Conservation (phyloP, 176 grass and related monocot genomes). For the Oryza longistaminata region DNA sequence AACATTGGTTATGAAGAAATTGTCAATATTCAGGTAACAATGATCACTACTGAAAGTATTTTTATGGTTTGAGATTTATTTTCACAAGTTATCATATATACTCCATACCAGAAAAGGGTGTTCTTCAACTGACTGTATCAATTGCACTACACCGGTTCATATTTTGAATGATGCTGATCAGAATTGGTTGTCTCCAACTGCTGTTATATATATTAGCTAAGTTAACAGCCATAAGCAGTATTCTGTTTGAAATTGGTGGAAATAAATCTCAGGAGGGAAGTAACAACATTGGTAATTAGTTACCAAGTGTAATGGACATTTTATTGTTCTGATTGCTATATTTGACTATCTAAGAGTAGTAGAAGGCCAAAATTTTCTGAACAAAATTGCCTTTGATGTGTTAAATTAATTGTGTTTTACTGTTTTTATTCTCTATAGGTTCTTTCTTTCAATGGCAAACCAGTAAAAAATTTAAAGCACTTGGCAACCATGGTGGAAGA, state of each 20-base stretch:
- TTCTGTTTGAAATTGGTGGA: background rate
- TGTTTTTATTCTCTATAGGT: constrained; percentile 54
- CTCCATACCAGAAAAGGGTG: background rate
- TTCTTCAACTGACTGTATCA: background rate
- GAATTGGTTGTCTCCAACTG: background rate
- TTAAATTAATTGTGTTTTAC: background rate
- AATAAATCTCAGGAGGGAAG: background rate
- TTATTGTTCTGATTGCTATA: background rate
- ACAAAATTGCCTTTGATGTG: background rate
- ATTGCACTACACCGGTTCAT: background rate
- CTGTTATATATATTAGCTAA: background rate
- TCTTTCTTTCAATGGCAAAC: constrained; percentile 72
- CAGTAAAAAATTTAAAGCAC: constrained; percentile 81
- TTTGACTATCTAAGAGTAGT: background rate
- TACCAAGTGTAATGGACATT: background rate
- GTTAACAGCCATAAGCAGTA: background rate
- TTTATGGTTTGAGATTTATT: background rate
- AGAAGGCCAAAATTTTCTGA: background rate
- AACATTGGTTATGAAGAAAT: constrained; percentile 99
- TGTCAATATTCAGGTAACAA: constrained; percentile 85
- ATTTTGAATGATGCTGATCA: background rate
- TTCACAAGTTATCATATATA: background rate
- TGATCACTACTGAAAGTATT: background rate
- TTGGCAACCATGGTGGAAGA: constrained; percentile 85
- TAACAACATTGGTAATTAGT: background rate